A percentile compares a stretch with the other conserved stretches of the same genome.
phyloP scores from a whole-genome alignment of 2,329 filamentous ascomycete species.

The Sclerotinia glacialis region DNA sequence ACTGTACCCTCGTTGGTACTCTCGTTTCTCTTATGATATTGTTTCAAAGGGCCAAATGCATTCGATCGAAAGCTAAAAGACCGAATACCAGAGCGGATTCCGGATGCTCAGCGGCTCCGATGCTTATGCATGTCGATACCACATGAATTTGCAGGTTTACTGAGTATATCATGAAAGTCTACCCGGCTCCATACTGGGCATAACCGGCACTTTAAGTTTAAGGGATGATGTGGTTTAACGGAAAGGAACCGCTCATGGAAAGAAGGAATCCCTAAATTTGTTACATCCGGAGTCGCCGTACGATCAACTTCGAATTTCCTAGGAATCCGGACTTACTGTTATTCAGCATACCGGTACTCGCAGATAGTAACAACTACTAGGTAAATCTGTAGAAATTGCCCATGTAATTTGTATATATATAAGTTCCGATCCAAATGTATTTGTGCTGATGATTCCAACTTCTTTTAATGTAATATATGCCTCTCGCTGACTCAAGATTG shows the following conservation, averaged over 20 bases:
- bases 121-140: neutral
- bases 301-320: neutral
- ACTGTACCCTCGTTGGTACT: no score
- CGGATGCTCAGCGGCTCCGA: conserved; percentile 7
- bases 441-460: neutral
- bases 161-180: neutral
- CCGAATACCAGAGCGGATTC: neutral
- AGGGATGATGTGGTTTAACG: neutral
- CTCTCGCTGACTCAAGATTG: neutral
- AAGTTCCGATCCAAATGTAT: neutral
- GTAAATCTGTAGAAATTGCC: neutral
- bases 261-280: neutral
- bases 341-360: neutral
- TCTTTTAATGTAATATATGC: no score
- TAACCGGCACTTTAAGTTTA: neutral
- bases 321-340: neutral
- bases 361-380: neutral
- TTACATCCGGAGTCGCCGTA: neutral
- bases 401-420: neutral
- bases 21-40: neutral
- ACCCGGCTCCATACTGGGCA: no score
- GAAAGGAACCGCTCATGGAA: neutral
- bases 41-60: neutral
- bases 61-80: neutral
- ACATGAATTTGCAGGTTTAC: neutral